These are phyloP conservation scores for thale cress (Arabidopsis thaliana) DNA, from an alignment of 345 rosid species.

Conservation along the genomic window TAIR10.1 NC_003075.7:5151001-5151500, in stretches of 20 bases:
- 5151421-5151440: neutral
- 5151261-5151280: slow-evolving; percentile 18
- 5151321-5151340: slow-evolving; percentile 5
- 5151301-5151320: slow-evolving; percentile 26
- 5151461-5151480: too few relatives aligned
- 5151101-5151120: slow-evolving; percentile 47
- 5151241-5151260: neutral
- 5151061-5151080: slow-evolving; percentile 62
- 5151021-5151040: slow-evolving; percentile 32
- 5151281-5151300: slow-evolving; percentile 19
- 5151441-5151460: neutral
- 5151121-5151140: slow-evolving; percentile 50
- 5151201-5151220: slow-evolving; percentile 1
- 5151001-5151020: neutral
- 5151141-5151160: slow-evolving; percentile 46
- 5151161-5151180: slow-evolving; percentile 45
- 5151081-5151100: slow-evolving; percentile 68
- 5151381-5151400: neutral
- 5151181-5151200: slow-evolving; percentile 19
- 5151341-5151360: neutral
- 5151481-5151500: too few relatives aligned
- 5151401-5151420: neutral
- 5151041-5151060: slow-evolving; percentile 50
- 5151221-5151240: neutral
- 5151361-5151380: neutral